phyloP scores from a whole-genome alignment of 768 basidiomycete species.

The Kwoniella pini region DNA sequence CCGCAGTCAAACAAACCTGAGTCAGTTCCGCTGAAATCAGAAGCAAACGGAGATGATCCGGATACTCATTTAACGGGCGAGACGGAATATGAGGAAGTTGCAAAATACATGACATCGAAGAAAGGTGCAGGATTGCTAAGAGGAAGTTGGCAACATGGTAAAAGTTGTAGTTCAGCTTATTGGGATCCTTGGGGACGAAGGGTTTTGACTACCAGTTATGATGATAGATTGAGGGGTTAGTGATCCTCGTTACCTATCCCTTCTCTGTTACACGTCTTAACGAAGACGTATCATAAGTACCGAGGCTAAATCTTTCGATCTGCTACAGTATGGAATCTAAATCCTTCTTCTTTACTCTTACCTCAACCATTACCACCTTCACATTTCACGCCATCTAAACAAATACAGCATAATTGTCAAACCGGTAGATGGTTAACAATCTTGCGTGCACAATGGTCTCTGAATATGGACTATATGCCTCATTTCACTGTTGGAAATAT shows the following conservation, averaged over 20 bases:
- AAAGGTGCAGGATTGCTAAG: conserved; percentile 39
- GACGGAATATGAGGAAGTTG: conserved; percentile 27
- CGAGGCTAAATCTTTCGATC: not conserved
- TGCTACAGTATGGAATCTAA: conserved; percentile 45
- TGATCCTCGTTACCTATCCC: conserved; percentile 1
- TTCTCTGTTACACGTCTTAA: too few species aligned
- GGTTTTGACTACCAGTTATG: conserved; percentile 56
- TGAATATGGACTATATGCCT: conserved; percentile 50
- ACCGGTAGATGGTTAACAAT: conserved; percentile 57
- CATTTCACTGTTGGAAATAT: conserved; percentile 57
- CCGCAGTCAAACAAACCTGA: conserved; percentile 8
- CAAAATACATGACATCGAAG: conserved; percentile 13
- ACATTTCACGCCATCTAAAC: conserved; percentile 33
- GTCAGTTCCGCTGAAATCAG: conserved; percentile 6
- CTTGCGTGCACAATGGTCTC: conserved; percentile 56
- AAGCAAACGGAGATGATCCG: not conserved
- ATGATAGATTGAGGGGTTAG: conserved; percentile 55
- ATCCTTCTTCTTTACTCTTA: conserved; percentile 31
- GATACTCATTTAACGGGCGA: conserved; percentile 26
- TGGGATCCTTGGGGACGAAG: conserved; percentile 57
- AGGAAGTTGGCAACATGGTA: conserved; percentile 49
- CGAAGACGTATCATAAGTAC: too few species aligned
- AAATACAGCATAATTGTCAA: conserved; percentile 56
- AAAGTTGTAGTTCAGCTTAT: conserved; percentile 54
- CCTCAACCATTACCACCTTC: conserved; percentile 26